Base-by-base conservation (phyloP, 75 land plant species). In the Ceratopteris richardii region DNA sequence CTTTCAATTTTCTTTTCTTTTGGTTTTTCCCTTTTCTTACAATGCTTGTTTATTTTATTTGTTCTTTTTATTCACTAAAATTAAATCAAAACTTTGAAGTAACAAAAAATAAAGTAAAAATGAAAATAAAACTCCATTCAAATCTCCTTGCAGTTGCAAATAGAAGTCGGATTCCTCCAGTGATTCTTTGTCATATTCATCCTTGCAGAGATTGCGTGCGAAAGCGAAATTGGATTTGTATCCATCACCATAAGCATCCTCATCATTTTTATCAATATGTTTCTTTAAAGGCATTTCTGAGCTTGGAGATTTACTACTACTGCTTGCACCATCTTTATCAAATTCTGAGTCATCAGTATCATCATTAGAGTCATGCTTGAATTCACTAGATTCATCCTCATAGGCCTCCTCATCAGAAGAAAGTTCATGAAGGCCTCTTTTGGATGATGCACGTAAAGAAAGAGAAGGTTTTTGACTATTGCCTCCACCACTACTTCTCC, bases 231-330 rank as follows among this genome's bases (percentile, higher is more conserved):
- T 74, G 48, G 82, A 81, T 31, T 79, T 80, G 21, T 82, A 89
- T 13, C 84, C 90, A 50, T 80, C 80, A 29, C 72, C 80, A 54
- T 66, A 63, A 17, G 51, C 67, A 47, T 68, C 73, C 50, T 75
- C 64, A n/a, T 77, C 82, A 23, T 75, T 81, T n/a, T 73, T 62
- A 3, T 83, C 84, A 51, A 83, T 54, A 58, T 92, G 68, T 73
- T 90, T 86, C 74, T 90, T 86, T 29, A 86, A 56, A 29, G 96
- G 96, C 54, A 86, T 79, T 58, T 81, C 86, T 23, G 90, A 77
- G 9, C 81, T 78, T 11, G 73, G 69, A 33, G 72, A 75, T 52
- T 75, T 71, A n/a, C 71, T 68, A 0, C 54, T 51, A 54, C 63
- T 64, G 5, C 86, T 81, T 54, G 58, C 78, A 54, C 83, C 70